phyloP scores from a whole-genome alignment of 768 basidiomycete genomes.

The Lactifluus volemus region DNA sequence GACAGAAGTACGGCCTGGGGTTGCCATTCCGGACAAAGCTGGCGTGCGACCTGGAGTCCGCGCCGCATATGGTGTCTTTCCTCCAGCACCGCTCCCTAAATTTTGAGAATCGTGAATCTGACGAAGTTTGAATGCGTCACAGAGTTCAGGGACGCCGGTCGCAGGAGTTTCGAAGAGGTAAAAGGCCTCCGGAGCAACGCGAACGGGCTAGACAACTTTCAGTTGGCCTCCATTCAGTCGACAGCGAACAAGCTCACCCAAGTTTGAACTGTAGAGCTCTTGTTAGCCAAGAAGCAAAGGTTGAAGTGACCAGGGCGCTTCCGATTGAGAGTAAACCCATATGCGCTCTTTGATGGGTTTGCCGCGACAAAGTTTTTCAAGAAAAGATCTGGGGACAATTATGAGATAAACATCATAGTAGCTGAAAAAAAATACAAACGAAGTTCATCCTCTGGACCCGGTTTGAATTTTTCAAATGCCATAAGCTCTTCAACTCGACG shows the following conservation, averaged over 20 bases:
- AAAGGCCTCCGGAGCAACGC: conserved; percentile 82
- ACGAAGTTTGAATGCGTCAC: conserved; percentile 90
- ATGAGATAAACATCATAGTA: background rate
- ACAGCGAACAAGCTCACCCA: conserved; percentile 54
- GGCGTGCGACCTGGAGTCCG: conserved; percentile 70
- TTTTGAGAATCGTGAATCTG: conserved; percentile 75
- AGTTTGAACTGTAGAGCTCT: conserved; percentile 79
- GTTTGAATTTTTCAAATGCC: conserved; percentile 92
- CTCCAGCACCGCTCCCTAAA: conserved; percentile 44
- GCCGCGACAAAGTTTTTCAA: conserved; percentile 87
- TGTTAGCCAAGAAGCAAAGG: conserved; percentile 88
- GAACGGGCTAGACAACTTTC: conserved; percentile 51
- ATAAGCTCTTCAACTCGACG: conserved; percentile 91
- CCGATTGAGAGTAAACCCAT: conserved; percentile 89
- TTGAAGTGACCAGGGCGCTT: conserved; percentile 89
- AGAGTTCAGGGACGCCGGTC: conserved; percentile 85
- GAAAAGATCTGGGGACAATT: conserved; percentile 53
- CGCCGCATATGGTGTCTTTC: conserved; percentile 78
- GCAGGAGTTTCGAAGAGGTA: conserved; percentile 86
- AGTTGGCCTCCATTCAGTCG: background rate
- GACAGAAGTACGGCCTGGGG: conserved; percentile 73
- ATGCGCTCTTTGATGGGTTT: conserved; percentile 90
- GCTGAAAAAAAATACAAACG: conserved; percentile 46
- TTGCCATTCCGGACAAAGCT: conserved; percentile 37
- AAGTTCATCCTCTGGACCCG: conserved; percentile 78